Evolutionary conservation across 805 yeast genomes (phyloP).

Genomic region (Wickerhamiella cacticola): DNA sequence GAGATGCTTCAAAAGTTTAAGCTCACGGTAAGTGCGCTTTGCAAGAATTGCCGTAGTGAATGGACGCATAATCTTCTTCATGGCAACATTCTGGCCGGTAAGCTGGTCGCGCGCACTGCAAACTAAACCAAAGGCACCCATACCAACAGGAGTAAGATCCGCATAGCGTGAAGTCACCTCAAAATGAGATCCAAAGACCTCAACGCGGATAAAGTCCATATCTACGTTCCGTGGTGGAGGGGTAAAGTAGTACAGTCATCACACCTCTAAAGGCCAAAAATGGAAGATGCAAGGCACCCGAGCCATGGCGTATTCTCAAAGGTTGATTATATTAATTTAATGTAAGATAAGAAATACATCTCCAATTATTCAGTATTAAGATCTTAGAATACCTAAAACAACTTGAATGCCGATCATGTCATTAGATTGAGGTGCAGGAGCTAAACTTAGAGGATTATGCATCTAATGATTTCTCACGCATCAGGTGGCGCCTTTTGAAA

Average conservation of each 20-base stretch:
- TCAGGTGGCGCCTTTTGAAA: too few relatives aligned
- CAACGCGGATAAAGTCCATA: constrained; percentile 24
- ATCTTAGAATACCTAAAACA: too few relatives aligned
- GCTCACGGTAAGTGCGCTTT: constrained; percentile 90
- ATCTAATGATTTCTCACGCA: too few relatives aligned
- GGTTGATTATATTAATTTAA: too few relatives aligned
- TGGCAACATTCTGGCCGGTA: constrained; percentile 88
- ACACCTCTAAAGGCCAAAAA: not conserved
- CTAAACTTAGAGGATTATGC: too few relatives aligned
- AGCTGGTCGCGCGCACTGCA: constrained; percentile 91
- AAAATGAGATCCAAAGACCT: constrained; percentile 22
- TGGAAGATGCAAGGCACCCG: not conserved
- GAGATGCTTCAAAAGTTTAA: constrained; percentile 82
- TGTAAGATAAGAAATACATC: too few relatives aligned
- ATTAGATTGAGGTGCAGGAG: too few relatives aligned
- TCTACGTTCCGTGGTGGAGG: constrained; percentile 9
- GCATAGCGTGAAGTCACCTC: constrained; percentile 40
- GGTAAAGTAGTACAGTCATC: constrained; percentile 3
- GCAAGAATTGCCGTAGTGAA: constrained; percentile 90
- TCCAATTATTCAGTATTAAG: too few relatives aligned
- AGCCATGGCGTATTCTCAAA: too few relatives aligned
- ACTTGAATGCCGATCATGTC: too few relatives aligned
- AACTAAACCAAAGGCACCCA: constrained; percentile 98
- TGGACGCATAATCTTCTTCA: constrained; percentile 95
- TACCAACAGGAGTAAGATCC: constrained; percentile 93